Base-by-base conservation (phyloP, 192 early-diverging fungal species). In the Pilobolus umbonatus region DNA sequence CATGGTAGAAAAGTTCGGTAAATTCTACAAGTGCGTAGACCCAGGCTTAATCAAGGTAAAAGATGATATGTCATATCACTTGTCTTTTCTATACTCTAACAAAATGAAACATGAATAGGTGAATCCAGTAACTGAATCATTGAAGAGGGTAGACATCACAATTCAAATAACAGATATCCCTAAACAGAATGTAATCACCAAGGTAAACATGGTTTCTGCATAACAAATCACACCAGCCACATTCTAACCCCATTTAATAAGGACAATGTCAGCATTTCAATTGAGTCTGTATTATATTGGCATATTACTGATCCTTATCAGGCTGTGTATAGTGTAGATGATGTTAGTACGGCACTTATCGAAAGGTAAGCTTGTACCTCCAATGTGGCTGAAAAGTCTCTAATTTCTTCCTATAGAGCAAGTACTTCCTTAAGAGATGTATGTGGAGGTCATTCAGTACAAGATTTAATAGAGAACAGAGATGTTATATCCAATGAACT, bases 241-340 rank as follows among this genome's bases (percentile, higher is more conserved):
- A 35, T 34, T 24, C 15, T 14, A 32, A 46, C 39, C 42, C 11
- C n/a, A 36, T 29, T 11, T 15, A 19, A 8, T 9, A 36, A 54
- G 72, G 92, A 96, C 76, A 96, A 96, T 62, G 90, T 94, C 57
- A 85, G 79, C 24, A 80, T 93, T 32, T 65, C 66, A 8, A 94
- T 96, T 53, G 93, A 94, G 62, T 85, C 86, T 0, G 91, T 96
- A 4, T 72, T 96, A 2, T 95, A 85, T 60, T 96, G 90, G 90
- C 85, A 93, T 48, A 58, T 88, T 34, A 68, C 80, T 15, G 86
- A 92, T 57, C 90, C 90, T 10, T 94, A 88, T 42, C 75, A 88
- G 48, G 81, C 90, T 7, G 75, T 80, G 14, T 96, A 82, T 75
- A 80, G 87, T 12, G 90, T 96, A 2, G 74, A 78, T 3, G 74